Base-by-base conservation (phyloP, 2,329 filamentous ascomycete species). In the Aspergillus melleus region DNA sequence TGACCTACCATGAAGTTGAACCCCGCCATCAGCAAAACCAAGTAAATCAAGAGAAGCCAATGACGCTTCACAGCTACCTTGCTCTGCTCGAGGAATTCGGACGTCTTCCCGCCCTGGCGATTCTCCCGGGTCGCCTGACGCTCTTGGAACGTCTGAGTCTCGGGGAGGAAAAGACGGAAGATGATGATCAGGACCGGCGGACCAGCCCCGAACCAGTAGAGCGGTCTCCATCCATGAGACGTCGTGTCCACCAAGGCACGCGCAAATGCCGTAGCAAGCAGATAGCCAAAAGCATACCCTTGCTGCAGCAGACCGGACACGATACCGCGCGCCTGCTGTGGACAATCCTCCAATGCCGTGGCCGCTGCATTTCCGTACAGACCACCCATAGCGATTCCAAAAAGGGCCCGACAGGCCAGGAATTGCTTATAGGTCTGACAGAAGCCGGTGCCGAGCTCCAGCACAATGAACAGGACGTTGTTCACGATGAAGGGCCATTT, bases 191-290 rank as follows among this genome's bases (percentile, higher is more conserved):
- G 74, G 2, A 92, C 83, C 0, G 92, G 92, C 0, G 91, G 90
- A 42, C 88, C 85, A 6, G 92, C 91, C 12, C 88, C 92, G 74
- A 96, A 96, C 92, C 92, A 96, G 80, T 88, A 96, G 0, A 96
- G 80, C 0, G 92, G 91, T 8, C 92, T 83, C 92, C 92, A 96
- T 55, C 84, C 87, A 71, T 96, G 88, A 1, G 86, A 74, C 0
- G 91, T 94, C 1, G 91, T 95, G 74, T 90, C 79, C 53, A 81
- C 80, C 2, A 82, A 66, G 11, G 66, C 79, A 36, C 79, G 74
- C 1, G 78, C 78, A 67, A 86, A 85, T 10, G 83, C 82, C 1
- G 83, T 82, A 0, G 83, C 85, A 1, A 88, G 79, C n/a, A 88
- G 76, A 69, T 88, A 88, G 2, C 86, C 86, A 68, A 88, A 86